A percentile compares a stretch with the other conserved stretches of the same genome.
Conservation (phyloP, 331 rosid genomes). For the Malus hybrid region DNA sequence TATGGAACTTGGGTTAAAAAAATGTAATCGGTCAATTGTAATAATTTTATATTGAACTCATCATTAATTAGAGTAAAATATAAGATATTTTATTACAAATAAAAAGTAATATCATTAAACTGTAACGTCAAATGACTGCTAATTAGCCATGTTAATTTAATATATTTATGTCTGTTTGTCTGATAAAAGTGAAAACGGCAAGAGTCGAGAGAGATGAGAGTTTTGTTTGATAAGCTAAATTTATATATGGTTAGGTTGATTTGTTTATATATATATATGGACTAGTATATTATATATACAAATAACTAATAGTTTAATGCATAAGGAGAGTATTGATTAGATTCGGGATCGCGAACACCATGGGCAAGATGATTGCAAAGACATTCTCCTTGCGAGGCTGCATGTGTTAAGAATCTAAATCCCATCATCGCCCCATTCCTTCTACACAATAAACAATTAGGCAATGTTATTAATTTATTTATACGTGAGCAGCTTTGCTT, state of each 20-base stretch:
- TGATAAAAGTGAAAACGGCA: neutral
- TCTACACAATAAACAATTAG: slow-evolving; percentile 1
- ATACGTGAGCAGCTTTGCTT: slow-evolving; percentile 22
- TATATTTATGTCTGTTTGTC: neutral
- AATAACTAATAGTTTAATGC: neutral
- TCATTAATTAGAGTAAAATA: no score
- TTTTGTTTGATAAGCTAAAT: neutral
- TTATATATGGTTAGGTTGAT: neutral
- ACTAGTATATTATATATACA: neutral
- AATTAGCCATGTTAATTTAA: no score
- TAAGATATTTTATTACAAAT: no score
- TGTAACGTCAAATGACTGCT: neutral
- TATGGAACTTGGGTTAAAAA: no score
- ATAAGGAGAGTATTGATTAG: slow-evolving; percentile 24
- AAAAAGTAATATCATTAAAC: no score
- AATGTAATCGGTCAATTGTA: no score
- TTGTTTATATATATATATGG: neutral
- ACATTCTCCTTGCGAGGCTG: slow-evolving; percentile 51
- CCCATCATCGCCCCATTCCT: slow-evolving; percentile 40
- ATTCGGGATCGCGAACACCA: slow-evolving; percentile 49
- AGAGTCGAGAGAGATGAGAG: neutral
- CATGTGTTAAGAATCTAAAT: slow-evolving; percentile 73
- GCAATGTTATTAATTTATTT: neutral
- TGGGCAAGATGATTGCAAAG: slow-evolving; percentile 68
- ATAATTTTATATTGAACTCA: no score